Evolutionary conservation across 2,329 filamentous ascomycete species (phyloP), one percentile per base, ranked within the genome.

Genomic region (Fusarium sp.): DNA sequence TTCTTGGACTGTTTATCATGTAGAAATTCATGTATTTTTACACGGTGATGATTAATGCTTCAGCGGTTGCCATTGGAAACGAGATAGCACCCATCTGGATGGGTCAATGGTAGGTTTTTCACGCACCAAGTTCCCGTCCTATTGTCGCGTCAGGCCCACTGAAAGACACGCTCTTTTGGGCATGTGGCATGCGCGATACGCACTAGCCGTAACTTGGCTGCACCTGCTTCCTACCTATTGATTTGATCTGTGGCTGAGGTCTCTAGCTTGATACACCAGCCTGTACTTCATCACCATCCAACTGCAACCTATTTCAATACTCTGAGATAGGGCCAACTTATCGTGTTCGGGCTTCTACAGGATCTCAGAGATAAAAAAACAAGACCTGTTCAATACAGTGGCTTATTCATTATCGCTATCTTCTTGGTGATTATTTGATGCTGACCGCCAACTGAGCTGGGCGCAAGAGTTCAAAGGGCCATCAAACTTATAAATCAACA

Each of bases 11-110:
- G 53, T 42, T 27, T 32, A 49, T 55, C 43, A 27, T 29, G 20
- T 46, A 45, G 34, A 54, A 29, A 16, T 40, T 43, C 34, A 16
- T 27, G 32, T 70, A 53, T 54, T 60, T 47, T 43, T 52, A 58
- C 44, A 30, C 30, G 45, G 51, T 30, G 15, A 63, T 34, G 46
- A 50, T 47, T 43, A 45, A 64, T 64, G 59, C 29, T 27, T 15
- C 45, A 51, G 43, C 29, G 55, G 73, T 75, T 75, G 73, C 73
- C 63, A 49, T 68, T 63, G 61, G 65, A 68, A 57, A 72, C 67
- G 52, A 27, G 38, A 34, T 44, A 53, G 32, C 45, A 50, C 44
- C 66, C 66, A 63, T 30, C 12, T 38, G 34, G 34, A 34, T 34
- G 32, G 32, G 32, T 34, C 16, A 10, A 38, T 64, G 51, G 27